These are phyloP conservation scores for Gaeumannomyces tritici DNA, from an alignment of 2,329 filamentous ascomycete genomes.

Conservation along the genomic window DNA sequence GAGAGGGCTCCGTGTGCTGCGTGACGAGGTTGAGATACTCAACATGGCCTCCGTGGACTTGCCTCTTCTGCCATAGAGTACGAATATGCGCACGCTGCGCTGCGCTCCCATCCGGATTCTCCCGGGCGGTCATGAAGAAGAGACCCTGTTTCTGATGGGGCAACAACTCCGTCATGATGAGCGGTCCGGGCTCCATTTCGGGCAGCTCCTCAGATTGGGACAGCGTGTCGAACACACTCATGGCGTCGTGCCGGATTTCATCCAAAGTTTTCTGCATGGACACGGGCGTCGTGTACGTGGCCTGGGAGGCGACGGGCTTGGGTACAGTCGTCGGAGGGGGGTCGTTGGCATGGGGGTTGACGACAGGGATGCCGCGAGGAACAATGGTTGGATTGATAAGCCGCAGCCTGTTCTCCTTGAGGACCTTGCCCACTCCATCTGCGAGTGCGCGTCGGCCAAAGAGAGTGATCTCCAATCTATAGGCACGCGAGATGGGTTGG, in stretches of 20 bases:
- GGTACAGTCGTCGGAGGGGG: slow-evolving; percentile 20
- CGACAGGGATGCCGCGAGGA: slow-evolving; percentile 58
- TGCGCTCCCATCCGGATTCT: slow-evolving; percentile 52
- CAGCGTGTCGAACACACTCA: slow-evolving; percentile 80
- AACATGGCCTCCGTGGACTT: slow-evolving; percentile 40
- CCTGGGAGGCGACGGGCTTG: slow-evolving; percentile 8
- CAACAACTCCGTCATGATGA: slow-evolving; percentile 60
- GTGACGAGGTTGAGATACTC: slow-evolving; percentile 81
- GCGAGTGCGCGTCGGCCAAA: slow-evolving; percentile 66
- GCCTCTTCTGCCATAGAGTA: slow-evolving; percentile 66
- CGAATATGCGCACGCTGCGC: slow-evolving; percentile 48
- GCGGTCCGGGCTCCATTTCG: slow-evolving; percentile 54
- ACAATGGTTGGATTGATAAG: slow-evolving; percentile 57
- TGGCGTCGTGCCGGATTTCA: slow-evolving; percentile 76
- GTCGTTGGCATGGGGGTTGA: slow-evolving; percentile 54
- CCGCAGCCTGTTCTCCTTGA: slow-evolving; percentile 57
- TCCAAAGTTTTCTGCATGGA: slow-evolving; percentile 58
- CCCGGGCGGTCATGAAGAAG: slow-evolving; percentile 74
- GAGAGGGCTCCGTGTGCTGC: slow-evolving; percentile 48
- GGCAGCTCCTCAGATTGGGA: slow-evolving; percentile 67
- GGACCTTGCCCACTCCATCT: slow-evolving; percentile 54
- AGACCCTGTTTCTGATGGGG: slow-evolving; percentile 86
- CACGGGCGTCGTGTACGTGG: slow-evolving; percentile 15
- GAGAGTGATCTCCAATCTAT: slow-evolving; percentile 62
- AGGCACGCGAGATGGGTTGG: slow-evolving; percentile 47